Base-by-base conservation (phyloP, 345 rosid genomes). In the Fremontodendron californicum region DNA sequence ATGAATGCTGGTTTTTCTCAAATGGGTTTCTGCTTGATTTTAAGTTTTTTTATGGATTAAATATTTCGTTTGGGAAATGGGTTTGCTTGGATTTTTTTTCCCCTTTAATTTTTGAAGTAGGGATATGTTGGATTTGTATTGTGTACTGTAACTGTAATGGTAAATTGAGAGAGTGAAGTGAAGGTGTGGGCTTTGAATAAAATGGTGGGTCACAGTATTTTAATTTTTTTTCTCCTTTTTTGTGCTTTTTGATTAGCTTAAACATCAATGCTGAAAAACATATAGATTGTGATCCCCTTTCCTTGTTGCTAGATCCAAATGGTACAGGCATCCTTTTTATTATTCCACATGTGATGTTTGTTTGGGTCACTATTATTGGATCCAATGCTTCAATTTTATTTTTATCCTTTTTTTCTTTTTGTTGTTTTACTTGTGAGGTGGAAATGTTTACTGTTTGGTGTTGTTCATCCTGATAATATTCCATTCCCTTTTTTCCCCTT, bases 121-220 rank as follows among this genome's bases (percentile, higher is more conserved):
- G 52, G 39, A 37, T 27, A 51, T 64, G 11, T 60, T 62, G 52
- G 74, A 63, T 81, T 74, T 67, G 9, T 68, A 6, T 25, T 78
- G 66, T 71, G 9, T 51, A 51, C 62, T 51, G 62, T 71, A 27
- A 66, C 76, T 61, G 39, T 77, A 68, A 67, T 77, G 62, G 5
- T 68, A 18, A 74, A 77, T 48, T 55, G 31, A 71, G 15, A 46
- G 81, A 33, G 35, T 33, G 35, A 29, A 43, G 39, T 76, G 35
- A 69, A 67, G 58, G 25, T 65, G 70, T 63, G 65, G 79, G 78
- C 70, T 82, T 45, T 74, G 51, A 71, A n/a, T 35, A 21, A 77
- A 51, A 64, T 71, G 75, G 82, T 80, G 80, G 81, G 78, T 77
- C 81, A 35, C 23, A 71, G 31, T 75, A 35, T 16, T 79, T 21